phyloP scores from a whole-genome alignment of 768 basidiomycete genomes.

The Strobilomyces dryophilus region DNA sequence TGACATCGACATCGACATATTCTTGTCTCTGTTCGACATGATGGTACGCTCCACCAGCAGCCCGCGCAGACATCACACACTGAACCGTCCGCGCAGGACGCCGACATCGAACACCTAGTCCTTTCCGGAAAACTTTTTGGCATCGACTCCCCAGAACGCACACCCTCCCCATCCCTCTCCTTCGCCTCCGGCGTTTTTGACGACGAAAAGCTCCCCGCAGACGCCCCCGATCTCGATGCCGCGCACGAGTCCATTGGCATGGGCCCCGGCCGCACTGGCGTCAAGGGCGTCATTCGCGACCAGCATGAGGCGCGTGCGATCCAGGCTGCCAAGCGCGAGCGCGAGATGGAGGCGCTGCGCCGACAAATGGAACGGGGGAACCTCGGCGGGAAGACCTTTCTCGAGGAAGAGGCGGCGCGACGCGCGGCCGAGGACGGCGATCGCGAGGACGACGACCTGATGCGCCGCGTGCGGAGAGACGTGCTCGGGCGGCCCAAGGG shows the following conservation, averaged over 20 bases:
- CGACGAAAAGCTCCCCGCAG: slow-evolving; percentile 38
- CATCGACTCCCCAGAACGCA: slow-evolving; percentile 51
- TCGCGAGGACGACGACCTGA: slow-evolving; percentile 8
- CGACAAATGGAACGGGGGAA: slow-evolving; percentile 59
- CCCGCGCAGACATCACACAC: neutral
- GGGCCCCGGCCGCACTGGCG: slow-evolving; percentile 83
- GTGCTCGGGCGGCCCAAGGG: slow-evolving; percentile 46
- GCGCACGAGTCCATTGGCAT: slow-evolving; percentile 66
- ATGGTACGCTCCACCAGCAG: slow-evolving; percentile 15
- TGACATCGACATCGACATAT: slow-evolving; percentile 13
- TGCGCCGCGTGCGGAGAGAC: slow-evolving; percentile 30
- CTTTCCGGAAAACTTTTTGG: slow-evolving; percentile 77
- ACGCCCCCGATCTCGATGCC: neutral
- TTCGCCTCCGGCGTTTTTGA: slow-evolving; percentile 31
- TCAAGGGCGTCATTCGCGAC: slow-evolving; percentile 86
- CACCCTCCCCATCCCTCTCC: slow-evolving; percentile 47
- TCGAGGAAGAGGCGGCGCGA: slow-evolving; percentile 73
- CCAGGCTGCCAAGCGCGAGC: slow-evolving; percentile 47
- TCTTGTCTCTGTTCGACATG: neutral
- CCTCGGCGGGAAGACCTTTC: slow-evolving; percentile 65
- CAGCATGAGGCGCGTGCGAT: slow-evolving; percentile 61
- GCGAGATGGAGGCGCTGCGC: slow-evolving; percentile 51
- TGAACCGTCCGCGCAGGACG: slow-evolving; percentile 25
- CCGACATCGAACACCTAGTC: slow-evolving; percentile 65
- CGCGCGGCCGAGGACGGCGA: slow-evolving; percentile 32